Evolutionary conservation across 2,329 filamentous ascomycete genomes (phyloP).

Genomic region (Raffaelea ambrosiae): DNA sequence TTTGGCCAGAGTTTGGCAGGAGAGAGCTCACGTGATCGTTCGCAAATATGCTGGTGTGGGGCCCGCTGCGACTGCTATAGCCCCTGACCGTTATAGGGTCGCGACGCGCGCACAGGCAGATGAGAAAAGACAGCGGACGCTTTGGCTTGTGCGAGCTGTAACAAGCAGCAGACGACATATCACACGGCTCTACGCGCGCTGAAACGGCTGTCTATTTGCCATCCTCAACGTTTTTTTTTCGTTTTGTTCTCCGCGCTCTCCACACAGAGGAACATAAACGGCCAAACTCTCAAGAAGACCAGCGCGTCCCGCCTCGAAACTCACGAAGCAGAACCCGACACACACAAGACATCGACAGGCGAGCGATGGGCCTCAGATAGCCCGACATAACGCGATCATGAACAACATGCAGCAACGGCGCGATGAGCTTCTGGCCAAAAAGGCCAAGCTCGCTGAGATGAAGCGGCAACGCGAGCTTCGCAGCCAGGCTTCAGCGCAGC

Average conservation of each 20-base stretch:
- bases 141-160: too few relatives aligned
- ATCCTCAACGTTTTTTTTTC: too few relatives aligned
- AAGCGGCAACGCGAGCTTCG: conserved; percentile 85
- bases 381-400: conserved; percentile 6
- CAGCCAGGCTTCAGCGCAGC: conserved; percentile 61
- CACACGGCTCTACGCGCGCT: too few relatives aligned
- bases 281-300: too few relatives aligned
- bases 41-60: not conserved
- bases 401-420: conserved; percentile 63
- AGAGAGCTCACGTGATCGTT: not conserved
- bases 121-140: conserved; percentile 1
- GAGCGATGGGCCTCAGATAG: conserved; percentile 38
- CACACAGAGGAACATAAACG: too few relatives aligned
- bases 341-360: too few relatives aligned
- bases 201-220: too few relatives aligned
- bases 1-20: not conserved
- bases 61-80: not conserved
- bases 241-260: too few relatives aligned
- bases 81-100: conserved; percentile 4
- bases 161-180: too few relatives aligned
- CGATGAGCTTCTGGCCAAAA: conserved; percentile 95
- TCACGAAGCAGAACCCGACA: too few relatives aligned
- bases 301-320: too few relatives aligned
- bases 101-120: conserved; percentile 7
- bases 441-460: conserved; percentile 91